Percentiles rank a stretch among this genome's conserved stretches.
Evolutionary conservation across 257 asterid species (phyloP).

Genomic region (Solanum chaucha): DNA sequence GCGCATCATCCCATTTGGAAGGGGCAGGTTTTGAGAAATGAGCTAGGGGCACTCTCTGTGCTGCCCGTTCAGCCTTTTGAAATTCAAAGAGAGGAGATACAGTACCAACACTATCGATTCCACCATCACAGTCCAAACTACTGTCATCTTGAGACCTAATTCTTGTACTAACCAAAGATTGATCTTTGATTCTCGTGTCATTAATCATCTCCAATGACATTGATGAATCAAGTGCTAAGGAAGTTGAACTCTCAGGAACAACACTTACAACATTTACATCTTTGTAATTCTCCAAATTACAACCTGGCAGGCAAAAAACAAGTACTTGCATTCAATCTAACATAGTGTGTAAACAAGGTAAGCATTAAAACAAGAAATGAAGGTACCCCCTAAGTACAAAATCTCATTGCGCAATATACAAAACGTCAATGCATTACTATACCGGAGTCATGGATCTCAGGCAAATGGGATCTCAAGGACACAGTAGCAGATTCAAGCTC

Average conservation of each 20-base stretch:
- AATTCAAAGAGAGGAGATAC: slow-evolving; percentile 25
- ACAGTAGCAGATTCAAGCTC: slow-evolving; percentile 17
- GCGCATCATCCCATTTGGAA: slow-evolving; percentile 40
- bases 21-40: slow-evolving; percentile 30
- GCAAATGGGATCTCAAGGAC: slow-evolving; percentile 24
- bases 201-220: slow-evolving; percentile 5
- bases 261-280: slow-evolving; percentile 29
- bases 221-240: slow-evolving; percentile 3
- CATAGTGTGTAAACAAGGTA: neutral
- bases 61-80: slow-evolving; percentile 21
- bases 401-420: neutral
- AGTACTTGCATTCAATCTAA: neutral
- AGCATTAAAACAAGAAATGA: neutral
- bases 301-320: neutral
- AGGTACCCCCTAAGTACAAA: neutral
- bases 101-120: slow-evolving; percentile 8
- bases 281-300: slow-evolving; percentile 19
- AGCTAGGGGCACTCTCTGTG: slow-evolving; percentile 22
- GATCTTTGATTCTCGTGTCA: slow-evolving; percentile 21
- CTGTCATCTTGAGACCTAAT: slow-evolving; percentile 13
- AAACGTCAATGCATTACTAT: neutral
- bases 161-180: slow-evolving; percentile 11
- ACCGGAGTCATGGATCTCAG: slow-evolving; percentile 27
- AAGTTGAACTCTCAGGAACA: slow-evolving; percentile 14
- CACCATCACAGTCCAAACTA: slow-evolving; percentile 17